Evolutionary conservation across 441 rosid species (phyloP).

Genomic region (Jatropha multifida): DNA sequence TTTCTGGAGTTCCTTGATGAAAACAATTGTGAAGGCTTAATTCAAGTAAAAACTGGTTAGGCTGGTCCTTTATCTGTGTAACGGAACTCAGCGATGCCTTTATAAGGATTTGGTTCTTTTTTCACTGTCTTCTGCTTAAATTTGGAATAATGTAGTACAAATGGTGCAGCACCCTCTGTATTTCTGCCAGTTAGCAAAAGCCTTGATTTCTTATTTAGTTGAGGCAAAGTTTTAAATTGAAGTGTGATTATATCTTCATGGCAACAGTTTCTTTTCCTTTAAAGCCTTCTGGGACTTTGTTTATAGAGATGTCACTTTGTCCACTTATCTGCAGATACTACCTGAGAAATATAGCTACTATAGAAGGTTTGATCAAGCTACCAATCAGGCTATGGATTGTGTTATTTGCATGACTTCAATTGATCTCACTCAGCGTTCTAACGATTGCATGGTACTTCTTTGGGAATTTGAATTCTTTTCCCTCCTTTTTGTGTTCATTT

Average conservation of each 20-base stretch:
- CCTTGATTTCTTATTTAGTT: background rate
- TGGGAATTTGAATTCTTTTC: conserved; percentile 2
- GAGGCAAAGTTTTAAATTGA: background rate
- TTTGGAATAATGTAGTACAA: background rate
- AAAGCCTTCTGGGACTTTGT: background rate
- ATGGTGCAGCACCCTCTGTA: background rate
- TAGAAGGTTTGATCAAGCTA: conserved; percentile 58
- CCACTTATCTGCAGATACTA: conserved; percentile 57
- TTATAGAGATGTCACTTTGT: conserved; percentile 23
- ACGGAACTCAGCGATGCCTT: background rate
- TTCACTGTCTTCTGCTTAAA: background rate
- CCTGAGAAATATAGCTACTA: conserved; percentile 95
- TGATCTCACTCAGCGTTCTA: conserved; percentile 62
- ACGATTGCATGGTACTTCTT: conserved; percentile 75
- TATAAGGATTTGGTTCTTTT: background rate
- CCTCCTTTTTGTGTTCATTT: background rate
- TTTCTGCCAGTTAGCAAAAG: background rate
- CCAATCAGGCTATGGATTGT: conserved; percentile 63
- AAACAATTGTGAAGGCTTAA: background rate
- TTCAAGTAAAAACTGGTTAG: background rate
- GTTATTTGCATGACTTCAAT: conserved; percentile 96
- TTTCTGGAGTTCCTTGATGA: background rate
- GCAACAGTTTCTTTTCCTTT: background rate
- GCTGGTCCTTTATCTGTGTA: background rate
- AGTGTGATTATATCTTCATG: background rate